Evolutionary conservation across 1,284 basidiomycete genomes (phyloP).

Genomic region (Apiotrichum gamsii): DNA sequence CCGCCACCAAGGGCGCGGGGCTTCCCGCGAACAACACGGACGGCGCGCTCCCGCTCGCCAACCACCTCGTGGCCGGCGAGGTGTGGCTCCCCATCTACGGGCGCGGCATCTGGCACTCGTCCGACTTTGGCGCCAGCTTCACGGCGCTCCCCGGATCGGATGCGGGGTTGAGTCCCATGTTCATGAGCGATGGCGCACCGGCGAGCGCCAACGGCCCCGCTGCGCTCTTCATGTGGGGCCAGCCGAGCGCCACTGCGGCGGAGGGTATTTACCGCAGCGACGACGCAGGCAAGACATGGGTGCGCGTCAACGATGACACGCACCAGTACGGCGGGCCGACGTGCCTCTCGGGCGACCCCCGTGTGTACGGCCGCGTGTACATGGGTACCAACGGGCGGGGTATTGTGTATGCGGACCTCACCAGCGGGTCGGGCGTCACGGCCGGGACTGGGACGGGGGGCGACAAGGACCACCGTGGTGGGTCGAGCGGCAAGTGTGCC

Average conservation of each 20-base stretch:
- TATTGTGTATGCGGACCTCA: neutral
- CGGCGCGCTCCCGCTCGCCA: neutral
- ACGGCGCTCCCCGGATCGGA: too few species aligned
- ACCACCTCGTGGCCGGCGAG: neutral
- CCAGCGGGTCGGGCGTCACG: too few species aligned
- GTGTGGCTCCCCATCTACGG: neutral
- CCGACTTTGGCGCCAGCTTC: neutral
- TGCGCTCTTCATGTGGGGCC: neutral
- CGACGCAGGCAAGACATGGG: neutral
- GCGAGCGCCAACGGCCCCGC: neutral
- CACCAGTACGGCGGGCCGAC: neutral
- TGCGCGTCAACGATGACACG: neutral
- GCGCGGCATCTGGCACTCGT: neutral
- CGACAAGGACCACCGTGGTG: too few species aligned
- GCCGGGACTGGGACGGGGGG: too few species aligned
- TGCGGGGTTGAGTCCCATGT: neutral
- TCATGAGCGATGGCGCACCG: neutral
- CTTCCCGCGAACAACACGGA: neutral
- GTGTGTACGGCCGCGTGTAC: neutral
- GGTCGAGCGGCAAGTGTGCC: too few species aligned
- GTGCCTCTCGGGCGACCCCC: neutral
- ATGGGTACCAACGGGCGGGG: neutral
- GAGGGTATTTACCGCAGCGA: neutral
- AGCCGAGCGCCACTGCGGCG: too few species aligned
- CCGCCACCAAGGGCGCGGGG: neutral